phyloP scores from a whole-genome alignment of 2,329 filamentous ascomycete species.

The Colletotrichum sp. region DNA sequence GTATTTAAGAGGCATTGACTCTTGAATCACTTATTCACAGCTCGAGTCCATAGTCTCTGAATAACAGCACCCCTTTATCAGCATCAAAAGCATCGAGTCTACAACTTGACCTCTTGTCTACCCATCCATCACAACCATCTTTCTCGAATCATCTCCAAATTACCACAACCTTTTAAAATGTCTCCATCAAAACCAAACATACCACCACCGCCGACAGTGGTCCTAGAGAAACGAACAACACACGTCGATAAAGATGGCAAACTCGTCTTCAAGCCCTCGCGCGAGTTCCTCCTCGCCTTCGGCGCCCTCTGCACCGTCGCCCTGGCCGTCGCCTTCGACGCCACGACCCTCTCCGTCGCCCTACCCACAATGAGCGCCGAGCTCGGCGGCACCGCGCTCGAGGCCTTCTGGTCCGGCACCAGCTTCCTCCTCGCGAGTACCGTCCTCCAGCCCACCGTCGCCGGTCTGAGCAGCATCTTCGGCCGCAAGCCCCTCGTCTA shows the following conservation, averaged over 20 bases:
- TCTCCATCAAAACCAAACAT: background rate
- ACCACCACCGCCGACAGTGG: background rate
- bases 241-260: constrained; percentile 18
- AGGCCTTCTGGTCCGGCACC: constrained; percentile 76
- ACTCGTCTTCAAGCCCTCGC: constrained; percentile 33
- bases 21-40: background rate
- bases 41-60: background rate
- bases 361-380: constrained; percentile 56
- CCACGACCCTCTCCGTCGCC: constrained; percentile 64
- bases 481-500: constrained; percentile 37
- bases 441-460: constrained; percentile 58
- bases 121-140: background rate
- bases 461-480: constrained; percentile 38
- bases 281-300: constrained; percentile 52
- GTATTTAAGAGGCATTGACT: background rate
- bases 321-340: constrained; percentile 68
- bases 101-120: background rate
- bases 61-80: background rate
- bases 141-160: background rate
- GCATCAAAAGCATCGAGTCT: background rate
- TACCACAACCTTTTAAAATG: background rate
- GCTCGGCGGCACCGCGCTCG: constrained; percentile 57
- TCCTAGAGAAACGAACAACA: background rate
- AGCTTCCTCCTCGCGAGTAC: constrained; percentile 72
- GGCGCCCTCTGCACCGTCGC: constrained; percentile 57